Percentiles rank a stretch among this genome's conserved stretches.
Conservation (phyloP, 2,329 filamentous ascomycete species). For the Colletotrichum chlorophyti region DNA sequence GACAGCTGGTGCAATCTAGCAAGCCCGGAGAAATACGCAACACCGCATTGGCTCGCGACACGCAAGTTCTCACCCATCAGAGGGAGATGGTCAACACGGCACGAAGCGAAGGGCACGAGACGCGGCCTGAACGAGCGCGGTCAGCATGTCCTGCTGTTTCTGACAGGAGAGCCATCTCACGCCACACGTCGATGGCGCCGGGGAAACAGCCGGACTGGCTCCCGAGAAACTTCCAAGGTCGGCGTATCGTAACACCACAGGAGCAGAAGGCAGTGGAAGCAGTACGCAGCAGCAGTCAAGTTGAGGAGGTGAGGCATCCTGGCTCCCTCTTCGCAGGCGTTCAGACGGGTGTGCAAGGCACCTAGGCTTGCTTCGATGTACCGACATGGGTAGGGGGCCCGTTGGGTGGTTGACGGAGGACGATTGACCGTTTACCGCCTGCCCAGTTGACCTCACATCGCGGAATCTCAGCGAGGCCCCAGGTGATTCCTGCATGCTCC, state of each 20-base stretch:
- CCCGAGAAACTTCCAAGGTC: conserved; percentile 15
- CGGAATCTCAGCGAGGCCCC: neutral
- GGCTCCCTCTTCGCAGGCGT: conserved; percentile 6
- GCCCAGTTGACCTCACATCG: conserved; percentile 8
- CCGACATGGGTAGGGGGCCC: conserved; percentile 18
- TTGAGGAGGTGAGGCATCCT: neutral
- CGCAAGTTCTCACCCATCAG: neutral
- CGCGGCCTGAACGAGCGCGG: neutral
- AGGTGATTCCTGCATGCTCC: too few species aligned
- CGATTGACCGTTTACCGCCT: conserved; percentile 13
- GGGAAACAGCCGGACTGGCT: conserved; percentile 1
- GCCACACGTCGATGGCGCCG: conserved; percentile 8
- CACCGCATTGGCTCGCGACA: neutral
- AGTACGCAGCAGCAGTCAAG: conserved; percentile 5
- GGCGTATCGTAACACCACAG: conserved; percentile 14
- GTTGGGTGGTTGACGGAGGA: conserved; percentile 1
- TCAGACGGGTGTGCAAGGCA: conserved; percentile 26
- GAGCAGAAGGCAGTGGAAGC: conserved; percentile 14
- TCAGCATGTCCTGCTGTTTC: conserved; percentile 8
- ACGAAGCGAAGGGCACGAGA: conserved; percentile 5
- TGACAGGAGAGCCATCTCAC: conserved; percentile 6
- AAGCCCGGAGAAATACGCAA: conserved; percentile 5
- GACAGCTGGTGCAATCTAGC: conserved; percentile 2
- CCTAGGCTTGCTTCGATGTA: conserved; percentile 18
- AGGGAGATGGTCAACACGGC: conserved; percentile 5